These are phyloP conservation scores for Gaillardinia entomophila DNA, from an alignment of 805 yeast genomes.

Conservation along the genomic window DNA sequence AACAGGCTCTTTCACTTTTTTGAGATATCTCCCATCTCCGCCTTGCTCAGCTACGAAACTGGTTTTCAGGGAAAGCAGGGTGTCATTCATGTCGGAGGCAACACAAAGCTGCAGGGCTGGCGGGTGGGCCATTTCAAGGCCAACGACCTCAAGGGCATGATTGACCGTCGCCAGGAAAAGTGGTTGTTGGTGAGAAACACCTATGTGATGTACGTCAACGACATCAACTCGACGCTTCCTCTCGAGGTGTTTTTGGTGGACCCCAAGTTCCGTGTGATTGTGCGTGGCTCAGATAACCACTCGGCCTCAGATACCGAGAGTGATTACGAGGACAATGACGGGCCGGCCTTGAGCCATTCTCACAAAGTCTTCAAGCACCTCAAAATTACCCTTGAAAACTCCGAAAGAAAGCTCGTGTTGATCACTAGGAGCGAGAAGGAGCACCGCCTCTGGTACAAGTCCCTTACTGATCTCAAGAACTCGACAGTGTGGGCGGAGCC, in stretches of 20 bases:
- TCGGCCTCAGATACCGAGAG: conserved; percentile 33
- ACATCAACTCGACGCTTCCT: conserved; percentile 80
- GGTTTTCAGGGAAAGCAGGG: conserved; percentile 90
- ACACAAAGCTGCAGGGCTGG: conserved; percentile 92
- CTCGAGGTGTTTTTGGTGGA: conserved; percentile 92
- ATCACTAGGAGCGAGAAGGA: conserved; percentile 62
- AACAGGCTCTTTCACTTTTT: conserved; percentile 80
- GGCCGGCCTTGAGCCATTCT: conserved; percentile 19
- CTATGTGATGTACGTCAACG: conserved; percentile 79
- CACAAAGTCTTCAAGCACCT: conserved; percentile 49
- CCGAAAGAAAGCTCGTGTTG: conserved; percentile 72
- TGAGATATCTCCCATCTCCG: conserved; percentile 84
- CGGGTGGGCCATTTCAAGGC: conserved; percentile 83
- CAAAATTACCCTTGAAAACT: conserved; percentile 55
- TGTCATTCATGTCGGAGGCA: conserved; percentile 67
- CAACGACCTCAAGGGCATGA: conserved; percentile 79
- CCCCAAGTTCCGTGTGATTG: conserved; percentile 53
- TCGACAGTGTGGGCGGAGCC: conserved; percentile 66
- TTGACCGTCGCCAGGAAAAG: conserved; percentile 81
- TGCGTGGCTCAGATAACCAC: conserved; percentile 26
- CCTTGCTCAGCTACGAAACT: conserved; percentile 74
- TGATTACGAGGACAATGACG: conserved; percentile 37
- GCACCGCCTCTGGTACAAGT: conserved; percentile 67
- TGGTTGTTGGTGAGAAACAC: conserved; percentile 89
- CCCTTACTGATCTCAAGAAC: conserved; percentile 63